Conservation (phyloP, 140 eudicot species). For the Bidens hawaiensis region DNA sequence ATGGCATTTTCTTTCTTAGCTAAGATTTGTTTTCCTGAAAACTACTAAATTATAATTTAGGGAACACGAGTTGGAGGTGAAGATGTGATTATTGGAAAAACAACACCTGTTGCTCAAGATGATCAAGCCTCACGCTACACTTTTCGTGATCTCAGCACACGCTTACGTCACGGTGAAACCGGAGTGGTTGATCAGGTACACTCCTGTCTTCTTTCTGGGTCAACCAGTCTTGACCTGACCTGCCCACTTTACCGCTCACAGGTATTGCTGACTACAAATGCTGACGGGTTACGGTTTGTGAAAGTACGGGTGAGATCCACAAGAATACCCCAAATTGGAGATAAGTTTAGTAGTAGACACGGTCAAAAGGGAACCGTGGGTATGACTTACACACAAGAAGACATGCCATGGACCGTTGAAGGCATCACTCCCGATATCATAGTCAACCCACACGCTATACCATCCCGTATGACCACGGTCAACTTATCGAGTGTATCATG, state of each 20-base stretch:
- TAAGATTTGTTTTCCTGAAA: not conserved
- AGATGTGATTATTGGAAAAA: slow-evolving; percentile 94
- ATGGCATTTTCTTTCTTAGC: not conserved
- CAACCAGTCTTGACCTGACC: not conserved
- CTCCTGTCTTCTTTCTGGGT: not conserved
- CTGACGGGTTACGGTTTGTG: slow-evolving; percentile 88
- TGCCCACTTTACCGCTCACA: not conserved
- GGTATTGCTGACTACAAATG: slow-evolving; percentile 87
- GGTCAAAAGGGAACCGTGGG: slow-evolving; percentile 98
- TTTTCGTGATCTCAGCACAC: slow-evolving; percentile 78
- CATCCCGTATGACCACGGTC: slow-evolving; percentile 99
- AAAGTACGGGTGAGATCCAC: slow-evolving; percentile 92
- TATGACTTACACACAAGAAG: slow-evolving; percentile 97
- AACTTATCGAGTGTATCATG: slow-evolving; percentile 95
- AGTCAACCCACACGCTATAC: slow-evolving; percentile 95
- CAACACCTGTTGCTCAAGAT: slow-evolving; percentile 75
- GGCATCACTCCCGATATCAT: slow-evolving; percentile 92
- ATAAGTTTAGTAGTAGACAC: slow-evolving; percentile 93
- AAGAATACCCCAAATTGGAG: slow-evolving; percentile 92
- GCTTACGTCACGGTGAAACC: slow-evolving; percentile 88
- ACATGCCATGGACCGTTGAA: slow-evolving; percentile 95
- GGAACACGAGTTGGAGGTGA: slow-evolving; percentile 96
- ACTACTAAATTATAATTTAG: slow-evolving; percentile 11
- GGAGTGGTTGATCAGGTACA: slow-evolving; percentile 88
- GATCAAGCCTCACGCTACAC: slow-evolving; percentile 83